phyloP scores from a whole-genome alignment of 345 rosid genomes.

The Acer saccharum region DNA sequence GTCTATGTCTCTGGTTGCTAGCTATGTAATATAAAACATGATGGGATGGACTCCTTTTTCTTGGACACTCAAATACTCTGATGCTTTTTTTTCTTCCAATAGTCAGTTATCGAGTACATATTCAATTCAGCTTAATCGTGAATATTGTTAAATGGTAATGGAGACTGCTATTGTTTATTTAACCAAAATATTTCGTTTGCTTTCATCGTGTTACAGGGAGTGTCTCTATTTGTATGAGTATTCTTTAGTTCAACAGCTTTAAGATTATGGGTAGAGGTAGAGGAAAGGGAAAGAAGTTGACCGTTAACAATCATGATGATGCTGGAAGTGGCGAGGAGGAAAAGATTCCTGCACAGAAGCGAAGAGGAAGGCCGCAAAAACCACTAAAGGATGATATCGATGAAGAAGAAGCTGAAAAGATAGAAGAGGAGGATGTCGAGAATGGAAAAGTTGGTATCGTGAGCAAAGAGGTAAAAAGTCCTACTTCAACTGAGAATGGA shows the following conservation, averaged over 20 bases:
- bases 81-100: neutral
- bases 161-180: neutral
- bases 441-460: conserved; percentile 36
- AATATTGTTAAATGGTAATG: neutral
- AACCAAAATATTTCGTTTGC: neutral
- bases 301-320: conserved; percentile 55
- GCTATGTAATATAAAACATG: neutral
- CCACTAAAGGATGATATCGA: conserved; percentile 61
- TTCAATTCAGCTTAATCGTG: neutral
- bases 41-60: neutral
- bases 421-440: conserved; percentile 56
- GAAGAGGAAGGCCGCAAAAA: conserved; percentile 76
- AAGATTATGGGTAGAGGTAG: conserved; percentile 76
- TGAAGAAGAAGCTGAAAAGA: conserved; percentile 51
- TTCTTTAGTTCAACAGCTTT: conserved; percentile 20
- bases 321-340: conserved; percentile 67
- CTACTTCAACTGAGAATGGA: conserved; percentile 49
- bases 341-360: conserved; percentile 65
- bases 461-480: conserved; percentile 44
- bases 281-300: conserved; percentile 62
- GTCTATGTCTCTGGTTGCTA: neutral
- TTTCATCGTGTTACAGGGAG: conserved; percentile 31
- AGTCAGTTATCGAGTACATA: neutral
- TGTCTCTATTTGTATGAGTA: conserved; percentile 30
- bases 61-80: neutral